Percentiles rank a stretch among this genome's conserved stretches.
Conservation (phyloP, 169 alveolate genomes). For the Plasmodium chabaudi region DNA sequence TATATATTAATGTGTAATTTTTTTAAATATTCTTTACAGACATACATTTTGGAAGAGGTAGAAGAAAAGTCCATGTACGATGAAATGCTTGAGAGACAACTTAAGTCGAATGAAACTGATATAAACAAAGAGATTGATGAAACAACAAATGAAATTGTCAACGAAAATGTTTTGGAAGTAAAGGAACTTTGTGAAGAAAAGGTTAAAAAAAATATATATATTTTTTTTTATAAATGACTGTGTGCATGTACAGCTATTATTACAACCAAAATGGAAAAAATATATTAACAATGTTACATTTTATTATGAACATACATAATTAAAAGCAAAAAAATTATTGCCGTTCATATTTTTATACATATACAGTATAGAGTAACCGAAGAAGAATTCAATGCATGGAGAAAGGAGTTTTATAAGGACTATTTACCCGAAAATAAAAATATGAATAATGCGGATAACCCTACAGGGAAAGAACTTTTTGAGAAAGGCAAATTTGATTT, state of each 20-base stretch:
- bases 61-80: constrained; percentile 73
- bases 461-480: constrained; percentile 72
- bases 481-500: constrained; percentile 47
- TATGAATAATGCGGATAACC: constrained; percentile 32
- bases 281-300: too few species aligned
- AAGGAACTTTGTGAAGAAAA: constrained; percentile 58
- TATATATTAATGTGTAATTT: neutral
- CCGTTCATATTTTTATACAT: neutral
- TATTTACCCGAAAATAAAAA: constrained; percentile 32
- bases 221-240: neutral
- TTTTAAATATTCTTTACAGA: constrained; percentile 1
- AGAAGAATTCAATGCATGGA: constrained; percentile 72
- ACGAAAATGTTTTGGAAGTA: constrained; percentile 57
- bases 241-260: neutral
- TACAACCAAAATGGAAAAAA: neutral
- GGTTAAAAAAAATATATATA: constrained; percentile 3
- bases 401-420: constrained; percentile 58
- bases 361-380: constrained; percentile 66
- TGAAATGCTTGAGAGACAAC: constrained; percentile 60
- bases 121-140: constrained; percentile 35
- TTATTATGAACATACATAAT: too few species aligned
- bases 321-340: too few species aligned
- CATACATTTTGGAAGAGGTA: constrained; percentile 43
- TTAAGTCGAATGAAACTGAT: constrained; percentile 3
- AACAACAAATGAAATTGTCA: constrained; percentile 1